Base-by-base conservation (phyloP, 306 rosid species). In the Comarum palustre region DNA sequence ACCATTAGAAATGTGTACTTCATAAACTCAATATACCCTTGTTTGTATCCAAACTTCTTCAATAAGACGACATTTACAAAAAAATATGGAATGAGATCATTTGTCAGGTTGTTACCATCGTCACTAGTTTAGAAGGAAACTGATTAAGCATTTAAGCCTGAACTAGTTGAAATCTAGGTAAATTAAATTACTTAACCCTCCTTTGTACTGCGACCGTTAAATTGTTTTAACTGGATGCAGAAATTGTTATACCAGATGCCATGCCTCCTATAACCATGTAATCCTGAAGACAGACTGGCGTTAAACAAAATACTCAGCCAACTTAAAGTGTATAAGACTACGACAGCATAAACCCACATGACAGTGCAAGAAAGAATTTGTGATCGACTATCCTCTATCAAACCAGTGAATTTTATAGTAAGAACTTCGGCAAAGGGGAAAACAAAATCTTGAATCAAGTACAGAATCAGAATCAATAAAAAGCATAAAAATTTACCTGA, bases 401-500 rank as follows among this genome's bases (percentile, higher is more conserved):
- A 70, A 71, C 29, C 19, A 2, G 6, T 55, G 25, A 12, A 14
- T 17, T 71, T 61, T 13, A 61, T 32, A 2, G 16, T 12, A 61
- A 7, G 24, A 61, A 32, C 67, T 36, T 34, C 8, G 67, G 24
- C 6, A 27, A 29, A 57, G 8, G 8, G 16, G 5, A 10, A 42
- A 20, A 55, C 60, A 50, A 57, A 19, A 34, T 15, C 17, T 20
- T 59, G 25, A 29, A n/a, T 8, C 25, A 61, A 69, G 19, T 6
- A 13, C 3, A 25, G 17, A 51, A 7, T 47, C 45, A 16, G 19
- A 50, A 67, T 60, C 12, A 27, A 66, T 42, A 12, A 51, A 46
- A n/a, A 42, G 38, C 31, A 34, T n/a, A 20, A 32, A 52, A n/a
- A 32, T 36, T 71, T 80, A 87, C 90, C 90, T 66, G 88, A 80